Percentiles rank a stretch among this genome's conserved stretches.
These are phyloP conservation scores for Sporisorium graminicola DNA, from an alignment of 1,284 basidiomycete genomes.

Conservation along the genomic window DNA sequence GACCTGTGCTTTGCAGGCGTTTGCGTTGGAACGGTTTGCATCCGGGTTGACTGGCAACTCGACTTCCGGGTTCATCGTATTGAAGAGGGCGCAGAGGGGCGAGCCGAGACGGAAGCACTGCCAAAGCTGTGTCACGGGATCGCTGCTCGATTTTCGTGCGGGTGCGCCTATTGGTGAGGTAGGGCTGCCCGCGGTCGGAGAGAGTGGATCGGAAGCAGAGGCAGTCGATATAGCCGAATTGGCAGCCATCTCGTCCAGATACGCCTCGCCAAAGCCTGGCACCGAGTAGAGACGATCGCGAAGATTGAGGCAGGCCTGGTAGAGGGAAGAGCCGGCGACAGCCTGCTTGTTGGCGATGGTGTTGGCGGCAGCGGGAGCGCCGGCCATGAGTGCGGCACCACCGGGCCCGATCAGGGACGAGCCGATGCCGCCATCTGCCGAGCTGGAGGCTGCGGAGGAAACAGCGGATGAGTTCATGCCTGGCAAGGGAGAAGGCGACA, in stretches of 20 bases:
- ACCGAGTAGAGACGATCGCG: conserved; percentile 70
- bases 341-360: conserved; percentile 64
- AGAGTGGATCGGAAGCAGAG: conserved; percentile 23
- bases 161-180: conserved; percentile 23
- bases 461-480: conserved; percentile 25
- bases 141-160: conserved; percentile 40
- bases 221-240: conserved; percentile 29
- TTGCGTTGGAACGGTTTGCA: conserved; percentile 76
- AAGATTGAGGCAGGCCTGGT: conserved; percentile 70
- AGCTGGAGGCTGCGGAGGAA: conserved; percentile 27
- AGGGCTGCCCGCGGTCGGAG: conserved; percentile 27
- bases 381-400: conserved; percentile 51
- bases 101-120: conserved; percentile 92
- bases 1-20: conserved; percentile 77
- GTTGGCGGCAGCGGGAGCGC: conserved; percentile 63
- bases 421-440: conserved; percentile 60
- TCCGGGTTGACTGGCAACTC: conserved; percentile 73
- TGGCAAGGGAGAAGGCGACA: conserved; percentile 31
- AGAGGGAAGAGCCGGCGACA: conserved; percentile 68
- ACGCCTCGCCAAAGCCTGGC: conserved; percentile 67
- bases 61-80: conserved; percentile 81
- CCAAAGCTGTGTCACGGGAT: conserved; percentile 88
- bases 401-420: conserved; percentile 55
- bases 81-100: conserved; percentile 94
- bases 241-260: conserved; percentile 45